Base-by-base conservation (phyloP, 805 yeast genomes). In the Scheffersomyces ergatensis region DNA sequence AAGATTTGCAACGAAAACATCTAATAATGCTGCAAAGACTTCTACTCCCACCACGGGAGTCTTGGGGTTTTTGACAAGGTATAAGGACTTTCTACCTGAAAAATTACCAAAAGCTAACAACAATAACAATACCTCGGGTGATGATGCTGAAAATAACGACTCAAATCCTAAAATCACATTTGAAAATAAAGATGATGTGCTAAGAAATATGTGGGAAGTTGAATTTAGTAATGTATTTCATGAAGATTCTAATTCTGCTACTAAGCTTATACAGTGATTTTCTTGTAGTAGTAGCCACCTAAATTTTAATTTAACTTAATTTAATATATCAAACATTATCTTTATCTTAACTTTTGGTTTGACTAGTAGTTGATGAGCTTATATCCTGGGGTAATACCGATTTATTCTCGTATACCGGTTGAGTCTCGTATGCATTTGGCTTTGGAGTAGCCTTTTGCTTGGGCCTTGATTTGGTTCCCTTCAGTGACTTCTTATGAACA, bases 391-490 rank as follows among this genome's bases (percentile, higher is more conserved):
- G 43, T 27, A 38, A 26, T 29, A 29, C 40, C 18, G 44, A 40
- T 23, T 36, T 30, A 35, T 57, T 58, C 14, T 47, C 63, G 52
- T 81, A 82, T 49, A 71, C 77, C 1, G 97, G 97, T 60, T 89
- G 96, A 24, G 78, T 65, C 58, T 90, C 98, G 54, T 90, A 90
- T 0, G 97, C 96, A 62, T 90, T 87, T 19, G 85, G 95, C 50
- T 29, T 29, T 6, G n/a, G 7, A n/a, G n/a, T n/a, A n/a, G n/a
- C n/a, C n/a, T n/a, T n/a, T n/a, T n/a, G n/a, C n/a, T n/a, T n/a
- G n/a, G n/a, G n/a, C n/a, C n/a, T n/a, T 11, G 9, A 13, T 6
- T 29, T 29, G 18, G 18, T 15, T 14, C 9, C 7, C 36, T 51
- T 59, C 43, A 43, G 54, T 44, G 63, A 60, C 20, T 46, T 39